Percentiles rank a stretch among this genome's conserved stretches.
Conservation (phyloP, 1,284 basidiomycete species). For the Microbotryum silenes-acaulis region DNA sequence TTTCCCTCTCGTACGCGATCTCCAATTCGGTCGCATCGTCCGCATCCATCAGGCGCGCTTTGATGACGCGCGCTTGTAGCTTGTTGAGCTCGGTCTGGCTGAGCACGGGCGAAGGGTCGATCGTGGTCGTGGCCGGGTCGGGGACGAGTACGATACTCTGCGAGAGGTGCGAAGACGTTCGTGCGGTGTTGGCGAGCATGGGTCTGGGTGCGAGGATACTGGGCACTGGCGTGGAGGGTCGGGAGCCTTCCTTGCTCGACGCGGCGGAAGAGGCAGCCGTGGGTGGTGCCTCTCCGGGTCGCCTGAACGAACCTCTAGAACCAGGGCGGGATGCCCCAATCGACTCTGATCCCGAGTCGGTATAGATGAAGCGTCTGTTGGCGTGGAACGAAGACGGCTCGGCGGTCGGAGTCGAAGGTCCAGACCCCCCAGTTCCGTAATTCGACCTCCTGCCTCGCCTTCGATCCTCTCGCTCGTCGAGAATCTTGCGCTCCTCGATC, state of each 20-base stretch:
- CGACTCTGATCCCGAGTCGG: too few species aligned
- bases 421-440: slow-evolving; percentile 40
- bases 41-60: slow-evolving; percentile 70
- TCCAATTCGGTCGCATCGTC: slow-evolving; percentile 65
- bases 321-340: too few species aligned
- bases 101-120: slow-evolving; percentile 37
- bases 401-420: slow-evolving; percentile 17
- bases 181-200: slow-evolving; percentile 29
- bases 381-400: slow-evolving; percentile 9
- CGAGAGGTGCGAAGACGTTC: slow-evolving; percentile 11
- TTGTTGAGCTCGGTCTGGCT: slow-evolving; percentile 65
- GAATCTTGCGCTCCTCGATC: slow-evolving; percentile 67
- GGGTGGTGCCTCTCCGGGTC: slow-evolving; percentile 52
- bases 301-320: slow-evolving; percentile 59
- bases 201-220: slow-evolving; percentile 71
- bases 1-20: slow-evolving; percentile 66
- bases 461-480: slow-evolving; percentile 60
- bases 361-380: slow-evolving; percentile 46
- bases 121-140: slow-evolving; percentile 17
- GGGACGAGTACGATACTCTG: slow-evolving; percentile 28
- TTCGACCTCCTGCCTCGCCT: slow-evolving; percentile 45
- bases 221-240: slow-evolving; percentile 64
- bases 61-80: slow-evolving; percentile 83
- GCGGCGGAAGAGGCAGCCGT: slow-evolving; percentile 17
- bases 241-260: slow-evolving; percentile 18